phyloP scores from a whole-genome alignment of 1,139 yeast species.

The Pichia sp. region DNA sequence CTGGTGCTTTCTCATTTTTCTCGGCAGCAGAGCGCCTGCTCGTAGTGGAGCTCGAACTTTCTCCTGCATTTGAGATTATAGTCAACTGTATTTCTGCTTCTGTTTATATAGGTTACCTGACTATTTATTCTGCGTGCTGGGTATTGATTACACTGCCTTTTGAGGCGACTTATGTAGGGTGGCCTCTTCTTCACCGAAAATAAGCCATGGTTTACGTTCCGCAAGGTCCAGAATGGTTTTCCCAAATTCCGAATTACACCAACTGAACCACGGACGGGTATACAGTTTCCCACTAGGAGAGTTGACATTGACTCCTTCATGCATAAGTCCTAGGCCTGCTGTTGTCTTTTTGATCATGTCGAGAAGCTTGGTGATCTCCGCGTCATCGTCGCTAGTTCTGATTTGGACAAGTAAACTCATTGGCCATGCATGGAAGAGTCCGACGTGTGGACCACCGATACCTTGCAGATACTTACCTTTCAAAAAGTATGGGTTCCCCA shows the following conservation, averaged over 20 bases:
- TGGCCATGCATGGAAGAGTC: constrained; percentile 83
- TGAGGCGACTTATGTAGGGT: not conserved
- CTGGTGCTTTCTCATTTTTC: not conserved
- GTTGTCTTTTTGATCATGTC: constrained; percentile 58
- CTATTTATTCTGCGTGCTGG: not conserved
- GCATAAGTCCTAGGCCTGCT: constrained; percentile 75
- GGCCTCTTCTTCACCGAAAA: constrained; percentile 45
- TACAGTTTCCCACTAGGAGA: constrained; percentile 41
- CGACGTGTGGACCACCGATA: constrained; percentile 89
- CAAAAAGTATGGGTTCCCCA: constrained; percentile 76
- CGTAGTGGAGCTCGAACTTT: not conserved
- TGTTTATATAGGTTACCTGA: no score
- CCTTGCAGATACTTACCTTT: constrained; percentile 64
- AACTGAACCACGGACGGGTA: constrained; percentile 87
- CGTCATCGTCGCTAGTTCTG: constrained; percentile 68
- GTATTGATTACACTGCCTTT: not conserved
- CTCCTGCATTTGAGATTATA: no score
- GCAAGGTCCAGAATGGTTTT: constrained; percentile 77
- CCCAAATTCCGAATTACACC: constrained; percentile 93
- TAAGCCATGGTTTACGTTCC: constrained; percentile 64
- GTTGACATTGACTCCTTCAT: constrained; percentile 73
- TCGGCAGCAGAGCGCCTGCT: not conserved
- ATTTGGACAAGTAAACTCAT: constrained; percentile 74
- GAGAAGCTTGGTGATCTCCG: constrained; percentile 54
- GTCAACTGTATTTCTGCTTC: not conserved